These are phyloP conservation scores for Melanogaster broomeanus DNA, from an alignment of 768 basidiomycete species.

Conservation along the genomic window DNA sequence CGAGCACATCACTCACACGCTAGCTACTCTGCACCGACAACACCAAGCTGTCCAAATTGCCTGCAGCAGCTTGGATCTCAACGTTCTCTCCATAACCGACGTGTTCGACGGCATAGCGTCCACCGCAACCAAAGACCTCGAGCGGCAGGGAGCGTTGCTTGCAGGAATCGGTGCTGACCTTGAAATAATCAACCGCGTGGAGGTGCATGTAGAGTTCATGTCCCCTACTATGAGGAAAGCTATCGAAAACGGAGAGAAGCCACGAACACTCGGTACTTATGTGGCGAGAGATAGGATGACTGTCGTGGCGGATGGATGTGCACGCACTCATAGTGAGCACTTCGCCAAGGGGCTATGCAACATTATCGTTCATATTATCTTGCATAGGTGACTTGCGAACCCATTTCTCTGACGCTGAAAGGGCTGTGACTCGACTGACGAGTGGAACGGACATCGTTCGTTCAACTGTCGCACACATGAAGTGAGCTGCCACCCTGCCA, in stretches of 20 bases:
- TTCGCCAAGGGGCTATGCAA: neutral
- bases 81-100: conserved; percentile 69
- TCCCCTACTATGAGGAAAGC: conserved; percentile 64
- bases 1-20: conserved; percentile 55
- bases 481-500: conserved; percentile 36
- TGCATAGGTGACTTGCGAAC: conserved; percentile 55
- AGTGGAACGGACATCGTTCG: conserved; percentile 64
- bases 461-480: conserved; percentile 43
- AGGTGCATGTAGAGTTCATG: conserved; percentile 75
- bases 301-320: conserved; percentile 74
- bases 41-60: conserved; percentile 73
- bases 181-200: conserved; percentile 64
- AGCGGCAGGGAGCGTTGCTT: conserved; percentile 64
- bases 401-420: conserved; percentile 56
- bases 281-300: conserved; percentile 79
- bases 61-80: conserved; percentile 68
- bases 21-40: conserved; percentile 61
- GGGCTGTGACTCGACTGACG: conserved; percentile 52
- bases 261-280: conserved; percentile 77
- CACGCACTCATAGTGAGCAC: conserved; percentile 63
- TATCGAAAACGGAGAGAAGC: conserved; percentile 69
- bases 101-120: conserved; percentile 64
- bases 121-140: conserved; percentile 61
- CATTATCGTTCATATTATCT: neutral
- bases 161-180: conserved; percentile 69